Evolutionary conservation across 2,329 filamentous ascomycete genomes (phyloP).

Genomic region (Colletotrichum sp.): DNA sequence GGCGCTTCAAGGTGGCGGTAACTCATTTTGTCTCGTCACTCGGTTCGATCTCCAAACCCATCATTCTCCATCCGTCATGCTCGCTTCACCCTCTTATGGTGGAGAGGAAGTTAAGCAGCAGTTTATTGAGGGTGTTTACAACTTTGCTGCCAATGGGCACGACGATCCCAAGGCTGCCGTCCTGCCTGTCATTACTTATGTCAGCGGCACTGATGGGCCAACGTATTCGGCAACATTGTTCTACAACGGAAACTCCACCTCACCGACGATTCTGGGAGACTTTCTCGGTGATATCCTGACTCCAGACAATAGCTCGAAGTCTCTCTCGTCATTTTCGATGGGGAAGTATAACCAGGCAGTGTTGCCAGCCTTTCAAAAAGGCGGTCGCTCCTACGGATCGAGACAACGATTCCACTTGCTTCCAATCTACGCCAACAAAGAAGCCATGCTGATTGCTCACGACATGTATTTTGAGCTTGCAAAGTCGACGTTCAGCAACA

Average conservation of each 20-base stretch:
- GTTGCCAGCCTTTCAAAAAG: neutral
- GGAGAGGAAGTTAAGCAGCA: neutral
- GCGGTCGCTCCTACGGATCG: neutral
- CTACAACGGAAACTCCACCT: neutral
- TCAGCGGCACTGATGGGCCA: neutral
- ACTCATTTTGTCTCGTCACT: neutral
- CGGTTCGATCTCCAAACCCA: neutral
- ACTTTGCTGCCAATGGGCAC: neutral
- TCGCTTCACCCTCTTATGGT: neutral
- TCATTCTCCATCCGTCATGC: neutral
- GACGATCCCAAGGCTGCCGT: neutral
- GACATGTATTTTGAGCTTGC: neutral
- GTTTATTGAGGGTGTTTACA: neutral
- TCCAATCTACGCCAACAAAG: neutral
- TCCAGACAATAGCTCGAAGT: neutral
- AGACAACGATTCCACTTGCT: neutral
- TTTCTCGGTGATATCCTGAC: neutral
- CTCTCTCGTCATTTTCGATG: neutral
- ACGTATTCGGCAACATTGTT: neutral
- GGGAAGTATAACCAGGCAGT: neutral
- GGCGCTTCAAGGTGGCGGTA: neutral
- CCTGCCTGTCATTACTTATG: neutral
- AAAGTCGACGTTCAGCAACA: neutral
- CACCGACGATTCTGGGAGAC: neutral
- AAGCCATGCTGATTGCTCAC: neutral